These are phyloP conservation scores for Solanum chmielewskii DNA, from an alignment of 257 asterid species.

Conservation along the genomic window DNA sequence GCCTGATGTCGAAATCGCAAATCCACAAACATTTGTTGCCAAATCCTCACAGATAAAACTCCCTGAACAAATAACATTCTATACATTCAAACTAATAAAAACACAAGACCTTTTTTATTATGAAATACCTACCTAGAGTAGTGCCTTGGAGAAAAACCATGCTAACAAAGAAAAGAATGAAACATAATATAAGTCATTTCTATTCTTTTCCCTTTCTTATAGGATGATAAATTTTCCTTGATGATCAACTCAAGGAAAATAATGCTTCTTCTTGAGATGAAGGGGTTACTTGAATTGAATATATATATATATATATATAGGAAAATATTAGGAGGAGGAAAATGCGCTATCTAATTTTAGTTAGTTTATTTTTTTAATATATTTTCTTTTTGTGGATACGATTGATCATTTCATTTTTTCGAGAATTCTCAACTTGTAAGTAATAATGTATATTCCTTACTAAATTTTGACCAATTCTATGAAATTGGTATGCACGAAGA, in stretches of 20 bases:
- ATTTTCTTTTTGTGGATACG: neutral
- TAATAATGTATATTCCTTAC: neutral
- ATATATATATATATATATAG: neutral
- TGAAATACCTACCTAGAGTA: constrained; percentile 24
- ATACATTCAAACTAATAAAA: no score
- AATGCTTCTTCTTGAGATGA: neutral
- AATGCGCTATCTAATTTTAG: neutral
- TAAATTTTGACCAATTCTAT: neutral
- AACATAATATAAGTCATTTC: neutral
- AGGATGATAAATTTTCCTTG: neutral
- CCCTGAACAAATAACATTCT: constrained; percentile 6
- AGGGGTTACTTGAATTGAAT: neutral
- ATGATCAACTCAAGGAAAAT: neutral
- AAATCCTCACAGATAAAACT: constrained; percentile 56
- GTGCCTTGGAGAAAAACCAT: constrained; percentile 26
- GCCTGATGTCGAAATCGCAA: constrained; percentile 50
- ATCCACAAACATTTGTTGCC: constrained; percentile 40
- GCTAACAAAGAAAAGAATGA: constrained; percentile 14
- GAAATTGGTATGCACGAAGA: neutral
- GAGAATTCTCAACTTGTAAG: neutral
- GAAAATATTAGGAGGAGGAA: neutral
- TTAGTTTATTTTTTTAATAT: neutral
- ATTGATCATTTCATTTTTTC: neutral
- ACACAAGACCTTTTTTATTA: neutral
- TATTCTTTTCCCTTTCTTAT: neutral